Percentiles rank a stretch among this genome's conserved stretches.
Evolutionary conservation across 768 basidiomycete species (phyloP).

Genomic region (Polyporus arcularius): DNA sequence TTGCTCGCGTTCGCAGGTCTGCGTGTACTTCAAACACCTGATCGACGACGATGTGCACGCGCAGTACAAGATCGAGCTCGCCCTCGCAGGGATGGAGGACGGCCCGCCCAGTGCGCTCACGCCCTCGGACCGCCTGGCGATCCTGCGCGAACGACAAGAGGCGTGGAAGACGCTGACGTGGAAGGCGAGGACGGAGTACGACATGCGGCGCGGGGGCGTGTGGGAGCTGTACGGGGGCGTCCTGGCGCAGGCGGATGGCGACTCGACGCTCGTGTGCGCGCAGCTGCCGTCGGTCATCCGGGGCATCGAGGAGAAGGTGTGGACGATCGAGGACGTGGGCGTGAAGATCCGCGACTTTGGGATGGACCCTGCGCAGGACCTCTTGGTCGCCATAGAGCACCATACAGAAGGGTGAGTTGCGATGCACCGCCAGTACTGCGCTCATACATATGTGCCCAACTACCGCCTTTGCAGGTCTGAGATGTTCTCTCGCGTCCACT

Average conservation of each 20-base stretch:
- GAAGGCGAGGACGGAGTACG: slow-evolving; percentile 26
- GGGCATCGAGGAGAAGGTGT: slow-evolving; percentile 46
- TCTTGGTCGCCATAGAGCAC: slow-evolving; percentile 53
- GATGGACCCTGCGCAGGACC: slow-evolving; percentile 68
- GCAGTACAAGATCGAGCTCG: slow-evolving; percentile 36
- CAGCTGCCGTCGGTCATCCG: slow-evolving; percentile 52
- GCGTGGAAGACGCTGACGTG: slow-evolving; percentile 23
- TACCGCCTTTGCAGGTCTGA: not conserved
- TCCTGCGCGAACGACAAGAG: slow-evolving; percentile 33
- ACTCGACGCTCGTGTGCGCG: slow-evolving; percentile 41
- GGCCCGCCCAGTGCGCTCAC: slow-evolving; percentile 33
- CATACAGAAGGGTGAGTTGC: slow-evolving; percentile 14
- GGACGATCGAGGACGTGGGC: slow-evolving; percentile 39
- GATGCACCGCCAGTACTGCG: too few species aligned
- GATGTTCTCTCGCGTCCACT: slow-evolving; percentile 31
- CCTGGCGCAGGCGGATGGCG: slow-evolving; percentile 43
- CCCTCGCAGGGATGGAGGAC: slow-evolving; percentile 43
- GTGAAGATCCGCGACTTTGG: slow-evolving; percentile 54
- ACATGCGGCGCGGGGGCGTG: slow-evolving; percentile 44
- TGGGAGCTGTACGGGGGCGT: slow-evolving; percentile 66
- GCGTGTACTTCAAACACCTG: slow-evolving; percentile 14
- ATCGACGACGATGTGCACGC: slow-evolving; percentile 16
- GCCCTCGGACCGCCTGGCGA: slow-evolving; percentile 37
- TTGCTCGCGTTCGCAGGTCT: slow-evolving; percentile 18
- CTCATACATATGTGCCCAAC: not conserved